Percentiles rank a stretch among this genome's conserved stretches.
Conservation (phyloP, 352 stramenopile genomes). For the Hyphochytrium catenoides region DNA sequence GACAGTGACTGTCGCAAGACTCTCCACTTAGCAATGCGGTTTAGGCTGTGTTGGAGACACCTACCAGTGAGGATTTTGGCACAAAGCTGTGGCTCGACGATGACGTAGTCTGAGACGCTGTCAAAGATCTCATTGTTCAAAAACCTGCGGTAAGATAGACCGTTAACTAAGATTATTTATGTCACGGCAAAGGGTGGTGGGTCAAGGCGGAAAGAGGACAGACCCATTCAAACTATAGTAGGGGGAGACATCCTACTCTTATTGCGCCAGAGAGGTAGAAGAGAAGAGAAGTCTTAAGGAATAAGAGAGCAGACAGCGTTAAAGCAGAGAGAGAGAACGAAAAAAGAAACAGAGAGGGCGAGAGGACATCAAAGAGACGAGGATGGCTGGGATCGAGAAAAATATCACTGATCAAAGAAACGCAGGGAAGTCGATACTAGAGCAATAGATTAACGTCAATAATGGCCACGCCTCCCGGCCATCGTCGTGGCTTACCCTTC, state of each 20-base stretch:
- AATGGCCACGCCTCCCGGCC: too few relatives aligned
- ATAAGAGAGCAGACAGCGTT: too few relatives aligned
- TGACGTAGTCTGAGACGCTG: conserved; percentile 58
- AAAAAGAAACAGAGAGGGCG: background rate
- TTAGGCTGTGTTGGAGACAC: background rate
- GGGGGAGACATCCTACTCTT: too few relatives aligned
- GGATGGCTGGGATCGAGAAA: too few relatives aligned
- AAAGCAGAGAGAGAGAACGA: too few relatives aligned
- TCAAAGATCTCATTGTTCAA: conserved; percentile 56
- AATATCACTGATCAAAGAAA: too few relatives aligned
- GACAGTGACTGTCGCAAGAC: conserved; percentile 12
- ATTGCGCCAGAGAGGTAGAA: too few relatives aligned
- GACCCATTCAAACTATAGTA: too few relatives aligned
- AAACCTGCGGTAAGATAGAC: conserved; percentile 16
- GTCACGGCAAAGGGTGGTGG: background rate
- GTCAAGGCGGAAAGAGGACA: too few relatives aligned
- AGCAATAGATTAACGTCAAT: too few relatives aligned
- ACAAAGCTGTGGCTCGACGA: conserved; percentile 61
- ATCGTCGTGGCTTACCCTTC: conserved; percentile 22
- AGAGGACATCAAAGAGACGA: background rate
- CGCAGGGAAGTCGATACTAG: too few relatives aligned
- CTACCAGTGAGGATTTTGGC: conserved; percentile 54
- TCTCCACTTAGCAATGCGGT: background rate
- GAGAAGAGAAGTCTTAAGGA: too few relatives aligned
- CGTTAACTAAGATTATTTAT: background rate